Evolutionary conservation across 805 yeast species (phyloP), one percentile per base, ranked within the genome.

Genomic region (Myxozyma neotropica): DNA sequence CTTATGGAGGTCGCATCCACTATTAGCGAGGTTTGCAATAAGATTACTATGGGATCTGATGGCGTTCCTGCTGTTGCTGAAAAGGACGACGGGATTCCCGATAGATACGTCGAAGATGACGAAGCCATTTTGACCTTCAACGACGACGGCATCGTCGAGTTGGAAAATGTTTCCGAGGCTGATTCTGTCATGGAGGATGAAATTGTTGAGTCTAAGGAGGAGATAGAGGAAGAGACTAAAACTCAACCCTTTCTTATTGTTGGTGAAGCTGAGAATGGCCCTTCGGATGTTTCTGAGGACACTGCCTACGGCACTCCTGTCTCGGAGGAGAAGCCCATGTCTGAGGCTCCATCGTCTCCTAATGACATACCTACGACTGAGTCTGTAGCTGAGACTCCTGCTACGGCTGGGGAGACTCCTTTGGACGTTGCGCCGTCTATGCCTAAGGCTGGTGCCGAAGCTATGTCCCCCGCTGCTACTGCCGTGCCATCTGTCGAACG

Each of bases 11-110:
- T 61, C 15, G 58, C 65, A 12, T 24, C 56, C 10, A 59, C 53
- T 19, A 57, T 61, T 42, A 46, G 48, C 29, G 55, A 59, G 15
- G 65, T 57, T 21, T 61, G 65, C 45, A 48, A 55, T 21, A 57
- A 55, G 48, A 39, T 55, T 4, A 35, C 60, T 12, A 55, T 54
- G 58, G 48, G 48, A 4, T 38, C 26, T 8, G 53, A 45, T 38
- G 45, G 39, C 12, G 21, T 24, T 15, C n/a, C 36, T 3, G 1
- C 40, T 27, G 42, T 42, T 23, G 21, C 35, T 19, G 61, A 54
- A 5, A 39, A 43, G 43, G 47, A 27, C 40, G 61, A 50, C 39
- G 47, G 21, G 35, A 48, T 24, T 29, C 51, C 52, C 17, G 43
- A 33, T 15, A 31, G 57, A 26, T 36, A 15, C 29, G 45, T 42